phyloP scores from a whole-genome alignment of 306 rosid species.

The Casuarina equisetifolia region DNA sequence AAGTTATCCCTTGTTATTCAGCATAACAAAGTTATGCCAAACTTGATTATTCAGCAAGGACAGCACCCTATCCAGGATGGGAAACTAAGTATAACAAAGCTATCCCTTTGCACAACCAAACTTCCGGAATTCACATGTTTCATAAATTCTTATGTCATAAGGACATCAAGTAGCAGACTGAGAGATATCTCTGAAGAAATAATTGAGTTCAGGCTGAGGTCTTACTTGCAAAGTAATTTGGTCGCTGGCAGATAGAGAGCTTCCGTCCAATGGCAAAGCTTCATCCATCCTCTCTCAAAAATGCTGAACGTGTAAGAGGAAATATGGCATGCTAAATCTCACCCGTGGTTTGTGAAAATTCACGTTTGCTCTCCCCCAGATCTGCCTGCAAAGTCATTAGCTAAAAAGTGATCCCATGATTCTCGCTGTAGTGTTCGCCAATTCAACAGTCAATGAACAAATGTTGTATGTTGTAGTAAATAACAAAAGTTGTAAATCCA shows the following conservation, averaged over 20 bases:
- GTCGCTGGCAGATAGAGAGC: slow-evolving; percentile 17
- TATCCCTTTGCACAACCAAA: background rate
- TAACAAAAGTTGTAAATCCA: background rate
- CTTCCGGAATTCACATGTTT: background rate
- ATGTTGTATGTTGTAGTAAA: slow-evolving; percentile 13
- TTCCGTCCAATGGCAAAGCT: slow-evolving; percentile 11
- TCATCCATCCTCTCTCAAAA: slow-evolving; percentile 15
- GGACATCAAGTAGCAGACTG: background rate
- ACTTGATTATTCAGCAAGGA: no score
- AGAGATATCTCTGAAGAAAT: background rate
- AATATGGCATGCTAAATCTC: slow-evolving; percentile 9
- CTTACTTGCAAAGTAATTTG: slow-evolving; percentile 36
- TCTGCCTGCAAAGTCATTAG: slow-evolving; percentile 44
- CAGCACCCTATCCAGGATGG: no score
- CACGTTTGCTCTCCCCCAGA: slow-evolving; percentile 35
- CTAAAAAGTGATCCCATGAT: background rate
- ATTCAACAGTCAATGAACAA: slow-evolving; percentile 16
- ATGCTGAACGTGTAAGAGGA: slow-evolving; percentile 11
- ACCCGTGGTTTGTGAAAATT: slow-evolving; percentile 18
- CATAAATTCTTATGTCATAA: background rate
- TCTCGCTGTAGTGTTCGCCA: slow-evolving; percentile 1
- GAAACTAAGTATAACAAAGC: background rate
- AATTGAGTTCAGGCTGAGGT: background rate
- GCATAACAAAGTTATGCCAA: no score
- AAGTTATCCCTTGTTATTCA: no score